Base-by-base conservation (phyloP, 2,329 filamentous ascomycete species). In the Trichophyton benhamiae region DNA sequence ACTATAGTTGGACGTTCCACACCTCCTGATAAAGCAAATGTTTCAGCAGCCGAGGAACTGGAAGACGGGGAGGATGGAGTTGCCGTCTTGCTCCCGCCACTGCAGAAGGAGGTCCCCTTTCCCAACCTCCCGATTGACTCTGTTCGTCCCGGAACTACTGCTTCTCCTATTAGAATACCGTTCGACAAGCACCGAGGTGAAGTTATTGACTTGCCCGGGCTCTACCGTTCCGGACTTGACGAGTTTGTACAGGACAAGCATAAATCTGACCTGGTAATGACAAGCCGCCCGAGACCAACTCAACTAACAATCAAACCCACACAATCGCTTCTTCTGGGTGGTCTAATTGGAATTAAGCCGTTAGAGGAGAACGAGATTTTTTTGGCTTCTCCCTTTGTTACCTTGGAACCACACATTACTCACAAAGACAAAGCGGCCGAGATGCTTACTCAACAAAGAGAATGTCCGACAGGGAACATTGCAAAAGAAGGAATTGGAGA, bases 151-250 rank as follows among this genome's bases (percentile, higher is more conserved):
- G 94, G 95, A 8, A 99, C 94, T 0, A 99, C 94, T 0, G 94
- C 91, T 1, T 95, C 91, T 0, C 94, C 94, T 0, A 97, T 99
- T 67, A 87, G 94, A 30, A 84, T 97, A 17, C 90, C 91, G 0
- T 99, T 94, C 70, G 84, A 84, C 63, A 87, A 88, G 25, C 59
- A 53, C 30, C 87, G 84, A 68, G 94, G 94, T 61, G 95, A 99
- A 72, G 80, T 99, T 38, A 89, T 99, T 68, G 94, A 99, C 71
- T 80, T 99, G 13, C 94, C 94, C 0, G 94, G 94, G 0, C 78
- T 99, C 38, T 82, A 86, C 7, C 85, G 94, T 53, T 86, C 84
- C 27, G 82, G 85, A 15, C 78, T 97, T 5, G 86, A 89, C 57
- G 75, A 83, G 0, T 85, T 87, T 69, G 87, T 96, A 57, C 76